These are phyloP conservation scores for Hypoxylon sp. DNA, from an alignment of 2,329 filamentous ascomycete species.

Conservation along the genomic window DNA sequence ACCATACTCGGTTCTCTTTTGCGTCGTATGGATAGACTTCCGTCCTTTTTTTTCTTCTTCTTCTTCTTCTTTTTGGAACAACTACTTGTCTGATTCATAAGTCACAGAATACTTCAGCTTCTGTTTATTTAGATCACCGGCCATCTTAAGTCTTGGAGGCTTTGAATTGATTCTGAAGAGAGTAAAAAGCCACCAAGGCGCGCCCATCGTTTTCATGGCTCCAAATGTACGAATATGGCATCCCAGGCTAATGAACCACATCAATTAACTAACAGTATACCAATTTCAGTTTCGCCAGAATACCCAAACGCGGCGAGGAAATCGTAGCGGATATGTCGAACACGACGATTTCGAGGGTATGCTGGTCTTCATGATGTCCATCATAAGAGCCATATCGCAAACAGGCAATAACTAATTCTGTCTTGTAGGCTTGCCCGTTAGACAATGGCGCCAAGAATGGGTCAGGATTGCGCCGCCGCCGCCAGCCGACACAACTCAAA, in stretches of 20 bases:
- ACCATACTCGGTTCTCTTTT: constrained; percentile 10
- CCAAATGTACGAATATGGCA: constrained; percentile 46
- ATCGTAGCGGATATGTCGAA: constrained; percentile 69
- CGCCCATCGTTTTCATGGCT: constrained; percentile 44
- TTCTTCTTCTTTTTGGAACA: constrained; percentile 14
- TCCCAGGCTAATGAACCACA: not conserved
- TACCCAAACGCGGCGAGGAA: constrained; percentile 69
- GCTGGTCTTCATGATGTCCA: constrained; percentile 4
- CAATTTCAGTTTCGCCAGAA: constrained; percentile 51
- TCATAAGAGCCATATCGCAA: not conserved
- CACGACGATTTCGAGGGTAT: constrained; percentile 74
- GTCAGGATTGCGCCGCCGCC: constrained; percentile 77
- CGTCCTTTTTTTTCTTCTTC: no score
- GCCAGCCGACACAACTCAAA: constrained; percentile 73
- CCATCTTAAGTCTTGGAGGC: not conserved
- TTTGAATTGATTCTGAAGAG: constrained; percentile 18
- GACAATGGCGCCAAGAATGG: constrained; percentile 86
- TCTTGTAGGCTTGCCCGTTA: constrained; percentile 81
- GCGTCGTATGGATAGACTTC: constrained; percentile 14
- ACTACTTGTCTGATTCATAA: not conserved
- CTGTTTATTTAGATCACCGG: constrained; percentile 15
- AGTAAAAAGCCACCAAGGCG: constrained; percentile 5
- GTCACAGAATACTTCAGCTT: not conserved
- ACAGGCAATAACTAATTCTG: constrained; percentile 1
- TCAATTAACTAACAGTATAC: constrained; percentile 22